phyloP scores from a whole-genome alignment of 805 yeast species.

The Saccharomycopsis sp. region DNA sequence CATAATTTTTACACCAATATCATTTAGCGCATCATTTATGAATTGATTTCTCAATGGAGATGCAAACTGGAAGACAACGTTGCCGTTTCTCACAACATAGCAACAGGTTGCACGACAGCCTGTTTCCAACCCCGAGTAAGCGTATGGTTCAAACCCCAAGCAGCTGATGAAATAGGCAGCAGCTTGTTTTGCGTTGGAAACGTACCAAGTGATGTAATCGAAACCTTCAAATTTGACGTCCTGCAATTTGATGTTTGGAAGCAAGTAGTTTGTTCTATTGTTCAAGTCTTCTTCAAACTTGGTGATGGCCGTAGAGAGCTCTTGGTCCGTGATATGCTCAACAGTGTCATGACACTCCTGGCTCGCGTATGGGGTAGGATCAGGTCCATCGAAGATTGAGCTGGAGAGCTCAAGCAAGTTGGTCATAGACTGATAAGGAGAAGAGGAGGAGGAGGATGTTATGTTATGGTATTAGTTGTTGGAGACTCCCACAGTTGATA shows the following conservation, averaged over 20 bases:
- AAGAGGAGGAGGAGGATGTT: too few relatives aligned
- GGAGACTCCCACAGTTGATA: too few relatives aligned
- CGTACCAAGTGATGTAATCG: conserved; percentile 61
- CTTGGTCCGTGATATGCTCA: too few relatives aligned
- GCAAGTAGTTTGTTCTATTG: conserved; percentile 2
- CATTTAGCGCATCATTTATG: conserved; percentile 24
- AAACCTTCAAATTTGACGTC: conserved; percentile 31
- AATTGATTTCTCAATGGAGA: conserved; percentile 30
- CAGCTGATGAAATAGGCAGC: conserved; percentile 45
- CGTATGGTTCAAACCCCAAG: conserved; percentile 58
- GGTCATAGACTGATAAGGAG: too few relatives aligned
- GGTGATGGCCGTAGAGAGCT: neutral
- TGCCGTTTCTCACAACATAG: conserved; percentile 53
- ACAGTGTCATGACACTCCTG: too few relatives aligned
- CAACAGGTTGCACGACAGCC: conserved; percentile 46
- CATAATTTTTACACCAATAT: conserved; percentile 29
- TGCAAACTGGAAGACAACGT: conserved; percentile 39
- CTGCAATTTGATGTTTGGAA: conserved; percentile 14
- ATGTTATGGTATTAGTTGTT: too few relatives aligned
- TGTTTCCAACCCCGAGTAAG: conserved; percentile 60
- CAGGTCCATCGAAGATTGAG: too few relatives aligned
- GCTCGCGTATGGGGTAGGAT: too few relatives aligned
- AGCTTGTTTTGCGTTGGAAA: conserved; percentile 60
- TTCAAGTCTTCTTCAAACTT: conserved; percentile 8
- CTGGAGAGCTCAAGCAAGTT: too few relatives aligned